phyloP scores from a whole-genome alignment of 805 yeast species.

The Zygoascus tannicola region DNA sequence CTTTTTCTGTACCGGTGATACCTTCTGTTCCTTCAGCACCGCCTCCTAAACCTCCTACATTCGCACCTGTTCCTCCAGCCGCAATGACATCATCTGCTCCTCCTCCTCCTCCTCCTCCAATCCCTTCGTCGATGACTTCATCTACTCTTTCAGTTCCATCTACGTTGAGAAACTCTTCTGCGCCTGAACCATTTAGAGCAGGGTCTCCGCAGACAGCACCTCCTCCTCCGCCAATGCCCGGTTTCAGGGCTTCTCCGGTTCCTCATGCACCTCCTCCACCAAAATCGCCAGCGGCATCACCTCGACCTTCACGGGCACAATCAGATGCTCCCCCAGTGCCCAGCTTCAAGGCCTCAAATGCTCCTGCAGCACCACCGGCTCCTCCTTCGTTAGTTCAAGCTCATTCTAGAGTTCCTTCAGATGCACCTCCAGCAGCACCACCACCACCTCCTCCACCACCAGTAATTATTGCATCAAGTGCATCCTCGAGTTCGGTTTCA shows the following conservation, averaged over 20 bases:
- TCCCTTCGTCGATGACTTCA: background rate
- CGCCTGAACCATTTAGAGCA: background rate
- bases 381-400: conserved; percentile 23
- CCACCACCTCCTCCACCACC: conserved; percentile 15
- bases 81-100: conserved; percentile 8
- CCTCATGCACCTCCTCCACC: conserved; percentile 24
- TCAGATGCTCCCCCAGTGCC: conserved; percentile 11
- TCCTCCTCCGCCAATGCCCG: conserved; percentile 11
- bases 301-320: conserved; percentile 20
- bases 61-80: conserved; percentile 3
- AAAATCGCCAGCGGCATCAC: conserved; percentile 20
- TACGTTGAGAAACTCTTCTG: conserved; percentile 8
- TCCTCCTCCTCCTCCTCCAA: conserved; percentile 16
- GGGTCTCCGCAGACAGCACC: conserved; percentile 1
- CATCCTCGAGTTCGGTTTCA: conserved; percentile 15
- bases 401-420: too few species aligned
- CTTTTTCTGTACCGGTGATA: too few species aligned
- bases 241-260: conserved; percentile 22
- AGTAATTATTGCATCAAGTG: background rate
- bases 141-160: conserved; percentile 13
- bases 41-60: conserved; percentile 1
- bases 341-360: background rate
- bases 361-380: conserved; percentile 8
- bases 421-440: too few species aligned
- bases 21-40: background rate